Base-by-base conservation (phyloP, 116 monocot genomes). In the Papilionanthe hybrid region DNA sequence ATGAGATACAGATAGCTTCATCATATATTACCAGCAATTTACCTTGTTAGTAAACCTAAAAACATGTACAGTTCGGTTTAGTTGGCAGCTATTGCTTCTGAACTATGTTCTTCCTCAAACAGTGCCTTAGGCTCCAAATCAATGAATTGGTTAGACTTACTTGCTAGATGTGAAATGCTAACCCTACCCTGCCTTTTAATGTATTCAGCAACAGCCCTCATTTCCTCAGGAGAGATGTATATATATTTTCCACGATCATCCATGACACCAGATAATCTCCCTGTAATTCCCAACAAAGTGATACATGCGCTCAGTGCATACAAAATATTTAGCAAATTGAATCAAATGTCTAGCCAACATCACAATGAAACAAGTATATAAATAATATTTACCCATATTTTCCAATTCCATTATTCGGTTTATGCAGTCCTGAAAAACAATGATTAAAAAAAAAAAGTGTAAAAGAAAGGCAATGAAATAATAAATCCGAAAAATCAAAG, bases 171-270 rank as follows among this genome's bases (percentile, higher is more conserved):
- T 7, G 92, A 86, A 76, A 98, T 98, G 85, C 93, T 93, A 8
- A 94, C 94, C 49, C 98, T 84, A 47, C 98, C 94, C 83, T 90
- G 79, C 23, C 88, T 82, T 73, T 90, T 92, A 45, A 98, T 94
- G 86, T 94, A 94, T 29, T 98, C 94, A 6, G 98, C 94, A 44
- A 94, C 98, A 0, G 94, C 94, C 80, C 84, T 89, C 94, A 98
- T 98, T 81, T 98, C 94, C 86, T 94, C 92, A 12, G 82, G 80
- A 9, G 98, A 98, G 57, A 98, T 98, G 87, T 90, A 97, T 73
- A 97, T 92, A 72, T 92, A 97, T 76, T 97, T 94, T 22, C 97
- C 97, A 49, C 97, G 87, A 75, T 97, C 97, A 81, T 98, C 97
- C 97, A 92, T 94, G 1, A 98, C 94, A 67, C 97, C 97, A 45